phyloP scores from a whole-genome alignment of 2,329 filamentous ascomycete genomes.

The Colletotrichum orbiculare region DNA sequence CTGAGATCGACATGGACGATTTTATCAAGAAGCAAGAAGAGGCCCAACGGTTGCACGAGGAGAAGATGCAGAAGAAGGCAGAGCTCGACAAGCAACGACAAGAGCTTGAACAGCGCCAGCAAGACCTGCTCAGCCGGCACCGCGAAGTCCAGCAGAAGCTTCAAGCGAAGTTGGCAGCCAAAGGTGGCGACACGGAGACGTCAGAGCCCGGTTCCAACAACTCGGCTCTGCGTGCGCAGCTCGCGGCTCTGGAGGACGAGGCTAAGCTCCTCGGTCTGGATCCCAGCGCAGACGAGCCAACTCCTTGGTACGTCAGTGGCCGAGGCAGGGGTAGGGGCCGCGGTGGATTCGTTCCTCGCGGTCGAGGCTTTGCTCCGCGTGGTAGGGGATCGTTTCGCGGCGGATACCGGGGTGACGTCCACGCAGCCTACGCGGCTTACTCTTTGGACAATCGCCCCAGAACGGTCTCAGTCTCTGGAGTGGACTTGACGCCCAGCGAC shows the following conservation, averaged over 20 bases:
- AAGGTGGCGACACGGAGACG: slow-evolving; percentile 43
- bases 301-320: slow-evolving; percentile 35
- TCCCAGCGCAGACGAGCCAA: slow-evolving; percentile 61
- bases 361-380: slow-evolving; percentile 49
- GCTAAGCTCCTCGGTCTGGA: slow-evolving; percentile 77
- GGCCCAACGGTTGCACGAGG: slow-evolving; percentile 75
- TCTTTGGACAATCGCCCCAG: slow-evolving; percentile 82
- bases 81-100: slow-evolving; percentile 71
- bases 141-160: slow-evolving; percentile 73
- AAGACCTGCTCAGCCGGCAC: slow-evolving; percentile 71
- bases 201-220: slow-evolving; percentile 48
- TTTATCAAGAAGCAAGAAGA: slow-evolving; percentile 76
- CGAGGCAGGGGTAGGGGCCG: slow-evolving; percentile 56
- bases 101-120: slow-evolving; percentile 73
- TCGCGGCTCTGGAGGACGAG: slow-evolving; percentile 79
- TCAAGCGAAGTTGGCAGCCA: slow-evolving; percentile 70
- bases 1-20: slow-evolving; percentile 76
- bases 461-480: slow-evolving; percentile 71
- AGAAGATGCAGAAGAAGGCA: slow-evolving; percentile 70
- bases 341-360: slow-evolving; percentile 48
- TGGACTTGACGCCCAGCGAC: slow-evolving; percentile 69
- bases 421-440: slow-evolving; percentile 69
- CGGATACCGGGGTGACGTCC: slow-evolving; percentile 55
- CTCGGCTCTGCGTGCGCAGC: slow-evolving; percentile 74
- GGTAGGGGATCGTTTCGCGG: slow-evolving; percentile 55